Evolutionary conservation across 441 rosid genomes (phyloP).

Genomic region (Syzygium malaccense): DNA sequence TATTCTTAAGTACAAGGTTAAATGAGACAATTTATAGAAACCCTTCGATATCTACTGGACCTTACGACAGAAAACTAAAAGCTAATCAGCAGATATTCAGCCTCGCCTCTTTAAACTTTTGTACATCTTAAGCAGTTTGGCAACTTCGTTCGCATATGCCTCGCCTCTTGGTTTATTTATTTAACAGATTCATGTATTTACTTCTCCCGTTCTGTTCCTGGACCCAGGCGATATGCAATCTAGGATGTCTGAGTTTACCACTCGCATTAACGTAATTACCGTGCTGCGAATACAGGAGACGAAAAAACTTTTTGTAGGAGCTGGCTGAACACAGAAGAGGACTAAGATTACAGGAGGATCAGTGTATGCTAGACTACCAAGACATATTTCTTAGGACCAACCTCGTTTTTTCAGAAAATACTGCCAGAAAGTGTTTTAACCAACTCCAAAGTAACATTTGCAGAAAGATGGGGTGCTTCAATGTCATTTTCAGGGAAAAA

Average conservation of each 20-base stretch:
- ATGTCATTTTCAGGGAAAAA: neutral
- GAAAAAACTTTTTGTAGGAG: neutral
- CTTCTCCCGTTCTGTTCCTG: neutral
- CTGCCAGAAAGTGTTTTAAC: neutral
- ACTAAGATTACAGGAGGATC: neutral
- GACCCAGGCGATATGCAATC: neutral
- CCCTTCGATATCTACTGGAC: neutral
- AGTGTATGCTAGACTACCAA: neutral
- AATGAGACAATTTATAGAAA: neutral
- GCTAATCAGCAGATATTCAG: neutral
- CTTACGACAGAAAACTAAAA: neutral
- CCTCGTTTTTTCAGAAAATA: neutral
- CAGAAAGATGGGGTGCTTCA: neutral
- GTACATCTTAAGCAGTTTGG: neutral
- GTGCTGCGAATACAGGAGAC: neutral
- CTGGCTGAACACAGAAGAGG: neutral
- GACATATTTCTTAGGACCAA: neutral
- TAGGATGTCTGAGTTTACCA: neutral
- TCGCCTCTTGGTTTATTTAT: neutral
- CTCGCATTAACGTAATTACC: neutral
- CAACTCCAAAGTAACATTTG: neutral
- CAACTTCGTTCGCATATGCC: neutral
- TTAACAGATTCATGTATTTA: neutral
- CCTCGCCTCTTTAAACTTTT: neutral
- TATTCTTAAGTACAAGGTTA: neutral